Conservation (phyloP, 352 stramenopile genomes). For the Saprolegnia diclina region DNA sequence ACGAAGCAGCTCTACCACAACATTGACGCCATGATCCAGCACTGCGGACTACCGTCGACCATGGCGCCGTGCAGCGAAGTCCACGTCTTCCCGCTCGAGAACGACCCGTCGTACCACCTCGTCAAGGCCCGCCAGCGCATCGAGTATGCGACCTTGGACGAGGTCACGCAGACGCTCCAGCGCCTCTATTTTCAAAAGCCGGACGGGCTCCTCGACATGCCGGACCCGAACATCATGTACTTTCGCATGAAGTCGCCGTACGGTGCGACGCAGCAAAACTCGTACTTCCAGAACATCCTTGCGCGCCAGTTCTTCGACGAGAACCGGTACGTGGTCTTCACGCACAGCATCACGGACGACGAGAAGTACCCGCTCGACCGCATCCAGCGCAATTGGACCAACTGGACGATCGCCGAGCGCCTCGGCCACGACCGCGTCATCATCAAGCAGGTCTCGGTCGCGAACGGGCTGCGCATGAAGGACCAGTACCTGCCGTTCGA, state of each 20-base stretch:
- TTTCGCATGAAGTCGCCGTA: conserved; percentile 25
- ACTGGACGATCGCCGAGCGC: conserved; percentile 24
- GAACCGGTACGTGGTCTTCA: conserved; percentile 23
- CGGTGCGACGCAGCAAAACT: conserved; percentile 8
- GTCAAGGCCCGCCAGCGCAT: conserved; percentile 23
- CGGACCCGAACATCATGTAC: conserved; percentile 21
- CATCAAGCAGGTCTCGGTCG: conserved; percentile 26
- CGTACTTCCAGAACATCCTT: conserved; percentile 23
- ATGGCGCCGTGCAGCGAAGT: conserved; percentile 14
- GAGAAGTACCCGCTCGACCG: conserved; percentile 26
- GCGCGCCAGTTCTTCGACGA: conserved; percentile 21
- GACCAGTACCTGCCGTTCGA: conserved; percentile 21
- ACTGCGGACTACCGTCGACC: conserved; percentile 12
- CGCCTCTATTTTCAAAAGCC: conserved; percentile 18
- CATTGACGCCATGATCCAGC: conserved; percentile 20
- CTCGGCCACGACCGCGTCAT: conserved; percentile 2
- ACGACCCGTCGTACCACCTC: conserved; percentile 21
- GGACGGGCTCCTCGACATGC: conserved; percentile 9
- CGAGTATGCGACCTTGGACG: conserved; percentile 17
- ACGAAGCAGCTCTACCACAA: conserved; percentile 25
- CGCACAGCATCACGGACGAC: conserved; percentile 26
- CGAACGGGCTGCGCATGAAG: conserved; percentile 21
- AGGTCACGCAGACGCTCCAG: conserved; percentile 14
- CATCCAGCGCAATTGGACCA: conserved; percentile 28
- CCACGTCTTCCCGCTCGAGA: conserved; percentile 18